phyloP scores from a whole-genome alignment of 192 early-diverging fungal genomes.

The Funneliformis mosseae region DNA sequence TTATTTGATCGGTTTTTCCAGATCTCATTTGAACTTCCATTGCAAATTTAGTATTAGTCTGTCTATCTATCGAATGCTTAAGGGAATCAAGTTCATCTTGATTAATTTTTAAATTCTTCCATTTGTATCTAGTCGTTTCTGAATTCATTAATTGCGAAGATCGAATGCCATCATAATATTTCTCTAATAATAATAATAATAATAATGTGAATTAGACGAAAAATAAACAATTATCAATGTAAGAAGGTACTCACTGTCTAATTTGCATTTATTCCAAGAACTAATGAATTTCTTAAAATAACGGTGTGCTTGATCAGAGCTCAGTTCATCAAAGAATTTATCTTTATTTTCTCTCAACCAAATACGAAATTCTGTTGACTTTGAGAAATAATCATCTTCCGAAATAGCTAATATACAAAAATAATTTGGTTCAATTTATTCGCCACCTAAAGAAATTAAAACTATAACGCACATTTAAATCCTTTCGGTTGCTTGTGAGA shows the following conservation, averaged over 20 bases:
- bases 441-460: background rate
- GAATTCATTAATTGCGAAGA: slow-evolving; percentile 63
- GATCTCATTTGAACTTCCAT: slow-evolving; percentile 38
- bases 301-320: slow-evolving; percentile 62
- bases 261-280: slow-evolving; percentile 78
- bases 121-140: slow-evolving; percentile 72
- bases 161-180: slow-evolving; percentile 71
- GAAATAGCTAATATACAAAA: slow-evolving; percentile 48
- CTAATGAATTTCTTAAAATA: slow-evolving; percentile 87
- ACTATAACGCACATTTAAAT: background rate
- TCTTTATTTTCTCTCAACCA: slow-evolving; percentile 78
- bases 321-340: slow-evolving; percentile 77
- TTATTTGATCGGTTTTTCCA: slow-evolving; percentile 8
- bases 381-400: slow-evolving; percentile 78
- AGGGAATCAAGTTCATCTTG: slow-evolving; percentile 57
- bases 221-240: background rate
- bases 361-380: slow-evolving; percentile 76
- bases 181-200: slow-evolving; percentile 42
- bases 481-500: background rate
- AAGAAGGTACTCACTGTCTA: slow-evolving; percentile 50
- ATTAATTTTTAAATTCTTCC: slow-evolving; percentile 56
- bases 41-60: slow-evolving; percentile 52
- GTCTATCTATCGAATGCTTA: slow-evolving; percentile 59
- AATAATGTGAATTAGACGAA: background rate
- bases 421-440: background rate